phyloP scores from a whole-genome alignment of 2,329 filamentous ascomycete genomes.

The Mariannaea elegans region DNA sequence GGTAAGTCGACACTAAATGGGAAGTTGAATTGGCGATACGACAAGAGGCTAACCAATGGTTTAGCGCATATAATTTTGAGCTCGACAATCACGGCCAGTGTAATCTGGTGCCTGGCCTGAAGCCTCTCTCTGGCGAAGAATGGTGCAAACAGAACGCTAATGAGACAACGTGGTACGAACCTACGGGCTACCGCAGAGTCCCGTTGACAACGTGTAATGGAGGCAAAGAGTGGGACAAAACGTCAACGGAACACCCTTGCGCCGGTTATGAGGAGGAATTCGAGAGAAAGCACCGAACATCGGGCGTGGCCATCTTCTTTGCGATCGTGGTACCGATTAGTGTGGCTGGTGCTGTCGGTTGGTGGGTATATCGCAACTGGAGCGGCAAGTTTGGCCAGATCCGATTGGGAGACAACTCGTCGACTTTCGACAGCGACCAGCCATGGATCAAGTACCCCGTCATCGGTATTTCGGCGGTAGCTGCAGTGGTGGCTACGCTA shows the following conservation, averaged over 20 bases:
- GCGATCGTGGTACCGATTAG: conserved; percentile 80
- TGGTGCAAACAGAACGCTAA: conserved; percentile 71
- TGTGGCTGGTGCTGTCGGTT: conserved; percentile 77
- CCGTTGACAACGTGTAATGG: conserved; percentile 87
- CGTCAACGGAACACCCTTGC: conserved; percentile 65
- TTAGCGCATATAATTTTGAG: conserved; percentile 94
- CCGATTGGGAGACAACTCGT: conserved; percentile 76
- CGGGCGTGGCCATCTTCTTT: conserved; percentile 83
- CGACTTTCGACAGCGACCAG: conserved; percentile 71
- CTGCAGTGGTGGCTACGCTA: conserved; percentile 66
- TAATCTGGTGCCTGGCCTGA: conserved; percentile 75
- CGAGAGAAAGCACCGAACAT: conserved; percentile 72
- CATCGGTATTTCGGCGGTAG: conserved; percentile 71
- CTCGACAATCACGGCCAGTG: conserved; percentile 81
- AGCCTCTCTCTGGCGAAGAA: conserved; percentile 61
- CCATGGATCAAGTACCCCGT: conserved; percentile 86
- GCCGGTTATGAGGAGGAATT: conserved; percentile 85
- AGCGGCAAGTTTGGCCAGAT: conserved; percentile 92
- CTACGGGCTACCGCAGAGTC: conserved; percentile 88
- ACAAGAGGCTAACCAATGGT: conserved; percentile 22
- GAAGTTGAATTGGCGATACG: neutral
- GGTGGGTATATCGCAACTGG: conserved; percentile 87
- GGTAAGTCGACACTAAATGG: conserved; percentile 62
- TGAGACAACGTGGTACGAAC: conserved; percentile 80
- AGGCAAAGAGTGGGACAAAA: conserved; percentile 78